Base-by-base conservation (phyloP, 495 filamentous ascomycete genomes). In the Penicillium manginii region DNA sequence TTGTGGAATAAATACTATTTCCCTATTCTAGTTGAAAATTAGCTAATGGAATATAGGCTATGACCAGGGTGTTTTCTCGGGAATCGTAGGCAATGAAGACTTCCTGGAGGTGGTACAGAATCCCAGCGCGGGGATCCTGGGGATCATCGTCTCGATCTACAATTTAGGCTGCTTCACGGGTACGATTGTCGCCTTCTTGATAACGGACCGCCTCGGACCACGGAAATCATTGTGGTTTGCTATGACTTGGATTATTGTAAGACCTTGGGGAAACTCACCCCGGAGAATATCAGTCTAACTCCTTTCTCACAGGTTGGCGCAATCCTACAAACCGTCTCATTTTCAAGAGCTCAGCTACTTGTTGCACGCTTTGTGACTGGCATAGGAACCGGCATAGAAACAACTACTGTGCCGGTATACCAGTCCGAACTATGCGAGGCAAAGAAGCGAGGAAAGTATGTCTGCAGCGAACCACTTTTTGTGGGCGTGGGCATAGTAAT, bases 61-160 rank as follows among this genome's bases (percentile, higher is more conserved):
- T 55, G 82, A 85, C 49, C 83, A 85, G 65, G 82, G 80, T 53
- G 76, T 82, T 8, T 80, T 82, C 63, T 75, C 73, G 33, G 80
- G 80, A 23, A 78, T 83, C 47, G 69, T 79, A 21, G 72, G 69
- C 40, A 78, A 79, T 58, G 57, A 74, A 7, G 74, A 81, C 39
- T 86, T 81, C 63, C 74, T 83, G 29, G 55, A 73, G 14, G 18
- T 65, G 6, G 76, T 81, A 22, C 40, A 71, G 46, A 43, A 80
- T 55, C 81, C 79, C 23, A 70, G 69, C 26, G 65, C 73, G 12
- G 72, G 62, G 3, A 59, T 78, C 12, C 69, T 78, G 31, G 78
- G 78, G 15, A 74, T 79, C 51, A 77, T 84, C 32, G 73, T 76
- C 26, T 69, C 75, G 4, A 78, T 83, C 52, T 83, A 84, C 70